These are phyloP conservation scores for Arthonia radiata DNA, from an alignment of 495 filamentous ascomycete species.

Conservation along the genomic window DNA sequence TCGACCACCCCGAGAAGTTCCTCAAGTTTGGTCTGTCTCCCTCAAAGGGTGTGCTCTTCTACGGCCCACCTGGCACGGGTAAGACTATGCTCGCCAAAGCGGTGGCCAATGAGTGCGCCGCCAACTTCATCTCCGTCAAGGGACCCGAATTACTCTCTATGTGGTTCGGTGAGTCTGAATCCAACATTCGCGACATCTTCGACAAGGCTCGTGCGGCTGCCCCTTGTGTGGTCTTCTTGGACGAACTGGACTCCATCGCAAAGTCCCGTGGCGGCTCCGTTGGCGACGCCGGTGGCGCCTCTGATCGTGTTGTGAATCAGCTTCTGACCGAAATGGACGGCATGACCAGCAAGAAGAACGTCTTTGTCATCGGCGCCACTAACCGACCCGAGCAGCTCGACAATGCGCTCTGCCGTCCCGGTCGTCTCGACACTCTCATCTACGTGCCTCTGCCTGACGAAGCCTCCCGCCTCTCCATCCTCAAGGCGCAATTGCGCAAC, in stretches of 20 bases:
- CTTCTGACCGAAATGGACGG: slow-evolving; percentile 99
- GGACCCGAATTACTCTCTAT: slow-evolving; percentile 93
- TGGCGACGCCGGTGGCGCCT: slow-evolving; percentile 92
- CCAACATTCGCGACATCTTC: slow-evolving; percentile 98
- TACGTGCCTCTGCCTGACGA: slow-evolving; percentile 94
- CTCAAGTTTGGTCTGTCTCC: slow-evolving; percentile 98
- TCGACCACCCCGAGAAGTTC: slow-evolving; percentile 99
- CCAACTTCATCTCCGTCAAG: slow-evolving; percentile 99
- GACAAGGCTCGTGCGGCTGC: slow-evolving; percentile 97
- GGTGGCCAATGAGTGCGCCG: slow-evolving; percentile 94
- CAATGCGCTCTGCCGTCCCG: slow-evolving; percentile 88
- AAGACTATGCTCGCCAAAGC: slow-evolving; percentile 98
- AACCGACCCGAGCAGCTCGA: slow-evolving; percentile 97
- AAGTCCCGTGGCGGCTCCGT: slow-evolving; percentile 96
- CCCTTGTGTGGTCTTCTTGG: slow-evolving; percentile 96
- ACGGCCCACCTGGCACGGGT: slow-evolving; percentile 96
- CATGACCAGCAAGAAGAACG: slow-evolving; percentile 99
- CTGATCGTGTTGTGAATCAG: slow-evolving; percentile 98
- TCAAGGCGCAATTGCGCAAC: slow-evolving; percentile 94
- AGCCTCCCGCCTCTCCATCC: slow-evolving; percentile 58
- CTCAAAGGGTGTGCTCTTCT: slow-evolving; percentile 95
- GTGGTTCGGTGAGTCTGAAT: slow-evolving; percentile 99
- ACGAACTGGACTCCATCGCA: slow-evolving; percentile 95
- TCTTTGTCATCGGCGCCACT: slow-evolving; percentile 97
- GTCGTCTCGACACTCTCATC: slow-evolving; percentile 93